Evolutionary conservation across 2,329 filamentous ascomycete genomes (phyloP).

Genomic region (Didymella sp.): DNA sequence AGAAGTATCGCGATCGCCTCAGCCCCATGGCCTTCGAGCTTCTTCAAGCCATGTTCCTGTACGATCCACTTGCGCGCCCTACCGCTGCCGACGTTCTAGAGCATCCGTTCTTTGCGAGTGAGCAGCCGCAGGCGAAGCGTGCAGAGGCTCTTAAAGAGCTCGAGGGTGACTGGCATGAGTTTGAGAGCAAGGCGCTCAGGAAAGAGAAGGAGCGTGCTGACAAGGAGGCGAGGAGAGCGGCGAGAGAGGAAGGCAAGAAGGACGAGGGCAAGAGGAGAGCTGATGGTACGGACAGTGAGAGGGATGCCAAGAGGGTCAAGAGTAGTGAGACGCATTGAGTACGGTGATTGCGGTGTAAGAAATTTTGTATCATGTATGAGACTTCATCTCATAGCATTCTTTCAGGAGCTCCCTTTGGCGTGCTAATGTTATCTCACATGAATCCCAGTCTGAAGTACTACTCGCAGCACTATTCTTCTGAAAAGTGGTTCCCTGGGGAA

Average conservation of each 20-base stretch:
- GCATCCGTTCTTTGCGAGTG: slow-evolving; percentile 85
- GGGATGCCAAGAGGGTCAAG: slow-evolving; percentile 44
- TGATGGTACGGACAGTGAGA: slow-evolving; percentile 39
- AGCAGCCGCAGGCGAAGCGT: slow-evolving; percentile 78
- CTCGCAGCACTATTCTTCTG: too few relatives aligned
- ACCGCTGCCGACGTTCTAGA: slow-evolving; percentile 82
- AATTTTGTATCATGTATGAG: background rate
- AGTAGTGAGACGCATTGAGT: slow-evolving; percentile 27
- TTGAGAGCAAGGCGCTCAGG: slow-evolving; percentile 92
- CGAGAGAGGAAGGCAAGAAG: slow-evolving; percentile 42
- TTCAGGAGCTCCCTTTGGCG: too few relatives aligned
- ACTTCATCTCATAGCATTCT: too few relatives aligned
- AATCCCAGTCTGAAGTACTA: too few relatives aligned
- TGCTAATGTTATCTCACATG: too few relatives aligned
- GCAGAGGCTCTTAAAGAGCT: slow-evolving; percentile 82
- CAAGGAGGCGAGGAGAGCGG: slow-evolving; percentile 58
- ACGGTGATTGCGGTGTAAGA: background rate
- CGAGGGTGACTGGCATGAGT: slow-evolving; percentile 97
- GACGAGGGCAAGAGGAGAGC: slow-evolving; percentile 46
- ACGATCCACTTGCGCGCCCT: slow-evolving; percentile 84
- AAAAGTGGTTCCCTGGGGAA: too few relatives aligned
- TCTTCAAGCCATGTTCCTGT: slow-evolving; percentile 82
- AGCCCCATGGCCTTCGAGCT: slow-evolving; percentile 84
- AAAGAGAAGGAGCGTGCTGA: slow-evolving; percentile 82
- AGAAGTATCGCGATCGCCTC: slow-evolving; percentile 79